phyloP scores from a whole-genome alignment of 2,329 filamentous ascomycete species.

The Cordyceps militaris region DNA sequence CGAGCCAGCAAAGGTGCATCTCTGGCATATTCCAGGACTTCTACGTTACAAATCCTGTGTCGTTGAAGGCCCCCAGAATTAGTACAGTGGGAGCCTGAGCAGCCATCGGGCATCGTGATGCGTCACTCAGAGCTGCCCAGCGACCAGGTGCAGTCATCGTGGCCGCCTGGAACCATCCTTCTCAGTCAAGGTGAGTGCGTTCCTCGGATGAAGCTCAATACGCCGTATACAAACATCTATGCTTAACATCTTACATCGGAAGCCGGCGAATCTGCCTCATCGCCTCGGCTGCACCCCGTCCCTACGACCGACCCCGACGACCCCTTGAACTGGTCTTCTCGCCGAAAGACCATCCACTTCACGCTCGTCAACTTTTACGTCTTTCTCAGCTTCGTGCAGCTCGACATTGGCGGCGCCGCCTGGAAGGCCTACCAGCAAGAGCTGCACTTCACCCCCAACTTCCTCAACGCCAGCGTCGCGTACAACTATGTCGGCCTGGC shows the following conservation, averaged over 20 bases:
- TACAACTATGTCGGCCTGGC: conserved; percentile 26
- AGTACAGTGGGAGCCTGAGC: too few species aligned
- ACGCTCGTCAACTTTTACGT: conserved; percentile 53
- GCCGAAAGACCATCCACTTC: conserved; percentile 27
- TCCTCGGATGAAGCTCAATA: background rate
- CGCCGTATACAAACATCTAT: background rate
- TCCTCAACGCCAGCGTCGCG: conserved; percentile 23
- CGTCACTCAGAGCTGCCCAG: background rate
- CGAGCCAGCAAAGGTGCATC: too few species aligned
- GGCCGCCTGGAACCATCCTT: background rate
- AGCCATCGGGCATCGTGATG: background rate
- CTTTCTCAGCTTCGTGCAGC: conserved; percentile 59
- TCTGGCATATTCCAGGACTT: too few species aligned
- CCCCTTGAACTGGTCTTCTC: background rate
- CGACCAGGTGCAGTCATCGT: background rate
- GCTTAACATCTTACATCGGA: background rate
- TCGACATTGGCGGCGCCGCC: conserved; percentile 26
- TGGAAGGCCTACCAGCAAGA: conserved; percentile 17
- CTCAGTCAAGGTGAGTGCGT: background rate
- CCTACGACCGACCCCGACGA: conserved; percentile 2
- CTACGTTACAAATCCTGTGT: too few species aligned
- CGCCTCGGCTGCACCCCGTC: background rate
- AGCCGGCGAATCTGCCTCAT: background rate
- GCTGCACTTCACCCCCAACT: conserved; percentile 20
- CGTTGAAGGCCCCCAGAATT: too few species aligned